Percentiles rank a stretch among this genome's conserved stretches.
Evolutionary conservation across 768 basidiomycete genomes (phyloP).

Genomic region (Trametes elegans): DNA sequence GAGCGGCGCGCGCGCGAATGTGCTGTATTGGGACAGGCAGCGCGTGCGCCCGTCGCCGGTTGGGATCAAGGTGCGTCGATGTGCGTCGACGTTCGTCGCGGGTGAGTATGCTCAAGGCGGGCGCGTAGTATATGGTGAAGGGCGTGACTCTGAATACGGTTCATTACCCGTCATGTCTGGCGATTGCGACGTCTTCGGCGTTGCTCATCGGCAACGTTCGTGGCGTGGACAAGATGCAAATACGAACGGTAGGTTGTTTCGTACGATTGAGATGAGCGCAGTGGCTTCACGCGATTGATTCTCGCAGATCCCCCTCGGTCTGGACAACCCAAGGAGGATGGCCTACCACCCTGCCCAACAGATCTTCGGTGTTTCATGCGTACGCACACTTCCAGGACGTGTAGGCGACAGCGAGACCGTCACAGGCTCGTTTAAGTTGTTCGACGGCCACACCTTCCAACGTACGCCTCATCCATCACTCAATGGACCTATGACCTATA

Average conservation of each 20-base stretch:
- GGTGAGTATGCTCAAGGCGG: not conserved
- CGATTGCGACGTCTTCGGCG: constrained; percentile 52
- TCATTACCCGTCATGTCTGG: constrained; percentile 50
- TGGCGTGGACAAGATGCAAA: constrained; percentile 76
- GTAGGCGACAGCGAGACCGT: constrained; percentile 47
- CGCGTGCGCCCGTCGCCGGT: constrained; percentile 67
- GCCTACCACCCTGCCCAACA: constrained; percentile 52
- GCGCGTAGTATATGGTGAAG: constrained; percentile 43
- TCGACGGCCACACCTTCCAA: constrained; percentile 63
- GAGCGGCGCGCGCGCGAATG: constrained; percentile 63
- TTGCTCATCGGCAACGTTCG: constrained; percentile 65
- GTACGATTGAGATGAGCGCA: constrained; percentile 6
- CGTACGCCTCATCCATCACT: constrained; percentile 27
- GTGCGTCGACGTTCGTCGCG: not conserved
- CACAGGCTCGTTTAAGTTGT: constrained; percentile 58
- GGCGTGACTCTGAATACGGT: constrained; percentile 53
- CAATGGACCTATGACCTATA: not conserved
- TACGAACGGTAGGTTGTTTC: constrained; percentile 58
- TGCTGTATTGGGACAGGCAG: constrained; percentile 67
- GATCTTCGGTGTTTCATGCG: constrained; percentile 66
- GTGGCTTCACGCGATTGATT: not conserved
- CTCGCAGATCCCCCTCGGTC: constrained; percentile 66
- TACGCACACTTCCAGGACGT: constrained; percentile 50
- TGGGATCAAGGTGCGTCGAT: constrained; percentile 55
- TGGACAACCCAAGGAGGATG: constrained; percentile 69